phyloP scores from a whole-genome alignment of 1,284 basidiomycete genomes.

The Leccinum variabile region DNA sequence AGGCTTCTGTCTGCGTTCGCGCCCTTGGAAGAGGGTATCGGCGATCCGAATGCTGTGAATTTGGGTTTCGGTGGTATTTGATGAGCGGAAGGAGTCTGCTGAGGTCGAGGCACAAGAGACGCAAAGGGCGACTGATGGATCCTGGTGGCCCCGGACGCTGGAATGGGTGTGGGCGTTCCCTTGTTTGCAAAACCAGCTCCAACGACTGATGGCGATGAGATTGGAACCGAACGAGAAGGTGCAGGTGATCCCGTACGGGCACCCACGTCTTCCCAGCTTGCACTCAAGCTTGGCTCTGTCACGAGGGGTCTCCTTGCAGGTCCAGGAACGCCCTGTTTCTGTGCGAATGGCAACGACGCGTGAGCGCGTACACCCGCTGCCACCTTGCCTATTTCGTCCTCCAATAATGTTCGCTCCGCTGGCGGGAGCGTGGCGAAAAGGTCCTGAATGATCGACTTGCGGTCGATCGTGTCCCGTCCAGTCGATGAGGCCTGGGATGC shows the following conservation, averaged over 20 bases:
- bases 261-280: conserved; percentile 52
- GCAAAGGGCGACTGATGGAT: conserved; percentile 12
- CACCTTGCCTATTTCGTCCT: conserved; percentile 45
- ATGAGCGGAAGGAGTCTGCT: not conserved
- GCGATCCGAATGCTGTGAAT: conserved; percentile 29
- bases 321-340: conserved; percentile 12
- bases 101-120: conserved; percentile 14
- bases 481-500: conserved; percentile 6
- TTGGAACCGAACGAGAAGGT: conserved; percentile 10
- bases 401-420: conserved; percentile 55
- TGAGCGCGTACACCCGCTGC: conserved; percentile 22
- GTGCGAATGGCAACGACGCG: conserved; percentile 5
- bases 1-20: conserved; percentile 2
- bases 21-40: conserved; percentile 14
- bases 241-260: conserved; percentile 12
- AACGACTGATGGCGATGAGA: conserved; percentile 2
- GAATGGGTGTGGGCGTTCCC: not conserved
- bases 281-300: conserved; percentile 37
- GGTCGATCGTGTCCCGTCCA: conserved; percentile 39
- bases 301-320: conserved; percentile 13
- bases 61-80: conserved; percentile 19
- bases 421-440: conserved; percentile 59
- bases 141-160: not conserved
- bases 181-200: conserved; percentile 10
- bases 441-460: conserved; percentile 69